Base-by-base conservation (phyloP, 176 grass and related monocot genomes). In the Stipa capillata region DNA sequence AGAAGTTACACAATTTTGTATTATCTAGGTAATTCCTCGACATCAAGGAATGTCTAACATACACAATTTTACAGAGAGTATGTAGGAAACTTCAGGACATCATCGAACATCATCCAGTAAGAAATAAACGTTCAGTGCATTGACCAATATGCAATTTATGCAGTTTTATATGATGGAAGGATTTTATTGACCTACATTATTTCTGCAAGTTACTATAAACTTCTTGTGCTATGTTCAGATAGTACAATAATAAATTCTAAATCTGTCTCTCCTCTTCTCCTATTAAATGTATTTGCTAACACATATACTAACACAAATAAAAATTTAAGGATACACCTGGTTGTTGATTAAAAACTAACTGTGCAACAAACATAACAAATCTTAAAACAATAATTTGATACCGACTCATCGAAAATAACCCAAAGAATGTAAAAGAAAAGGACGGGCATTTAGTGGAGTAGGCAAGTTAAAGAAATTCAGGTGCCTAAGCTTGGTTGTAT, bases 1-100 rank as follows among this genome's bases (percentile, higher is more conserved):
- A 87, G 2, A 88, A 78, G 18, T 78, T 51, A 65, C 21, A 82
- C n/a, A 72, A 2, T 50, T 78, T 58, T 34, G 28, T 53, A 42
- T 18, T 29, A 68, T 72, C 29, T 16, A 71, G 34, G 14, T 33
- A 57, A 42, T 51, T 83, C 67, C 21, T 42, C 14, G 23, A 11
- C 70, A 51, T 60, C 18, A 81, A 25, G 15, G 7, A 59, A 67
- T 76, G 70, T 66, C 47, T 40, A 66, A 31, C 56, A 31, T 11
- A 56, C 16, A 55, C 9, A 54, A 54, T 20, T 67, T 51, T 54
- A 33, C 6, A 32, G 2, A 29, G 20, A 37, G 72, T 32, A 58
- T 25, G 34, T 49, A 66, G 7, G 60, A 72, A 47, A 73, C 21
- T 76, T 77, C 17, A 83, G 42, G 51, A 18, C 16, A 65, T 21